These are phyloP conservation scores for Bipolaris cookei DNA, from an alignment of 2,329 filamentous ascomycete genomes.

Conservation along the genomic window DNA sequence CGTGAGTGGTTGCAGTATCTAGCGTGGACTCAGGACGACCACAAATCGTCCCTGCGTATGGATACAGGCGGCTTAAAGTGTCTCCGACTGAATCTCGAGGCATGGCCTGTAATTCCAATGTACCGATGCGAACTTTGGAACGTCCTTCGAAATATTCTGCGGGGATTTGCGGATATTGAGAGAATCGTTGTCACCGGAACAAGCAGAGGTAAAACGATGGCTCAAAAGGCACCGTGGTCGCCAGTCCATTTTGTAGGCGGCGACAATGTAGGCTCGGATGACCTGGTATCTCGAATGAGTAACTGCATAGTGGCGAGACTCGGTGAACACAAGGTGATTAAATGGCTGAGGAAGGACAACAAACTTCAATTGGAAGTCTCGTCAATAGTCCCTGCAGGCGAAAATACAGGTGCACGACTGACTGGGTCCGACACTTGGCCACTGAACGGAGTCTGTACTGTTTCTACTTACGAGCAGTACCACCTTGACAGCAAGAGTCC, in stretches of 20 bases:
- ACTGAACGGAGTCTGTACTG: conserved; percentile 27
- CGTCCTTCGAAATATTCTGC: conserved; percentile 38
- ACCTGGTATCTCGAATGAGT: conserved; percentile 44
- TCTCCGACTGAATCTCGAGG: conserved; percentile 45
- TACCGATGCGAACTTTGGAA: conserved; percentile 42
- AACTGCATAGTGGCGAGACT: conserved; percentile 29
- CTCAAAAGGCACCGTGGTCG: conserved; percentile 44
- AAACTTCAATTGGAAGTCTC: conserved; percentile 43
- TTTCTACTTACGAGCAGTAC: conserved; percentile 41
- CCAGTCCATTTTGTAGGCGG: conserved; percentile 47
- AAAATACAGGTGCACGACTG: conserved; percentile 26
- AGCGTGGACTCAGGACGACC: conserved; percentile 26
- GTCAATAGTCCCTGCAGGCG: conserved; percentile 27
- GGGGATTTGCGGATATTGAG: conserved; percentile 37
- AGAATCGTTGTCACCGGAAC: conserved; percentile 43
- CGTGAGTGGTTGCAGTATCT: conserved; percentile 49
- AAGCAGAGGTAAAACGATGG: conserved; percentile 42
- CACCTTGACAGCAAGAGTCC: conserved; percentile 25
- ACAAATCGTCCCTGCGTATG: conserved; percentile 30
- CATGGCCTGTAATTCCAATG: conserved; percentile 43
- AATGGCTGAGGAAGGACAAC: conserved; percentile 38
- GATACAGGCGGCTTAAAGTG: conserved; percentile 43
- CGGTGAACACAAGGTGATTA: conserved; percentile 35
- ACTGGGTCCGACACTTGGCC: conserved; percentile 35
- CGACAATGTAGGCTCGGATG: conserved; percentile 44